Evolutionary conservation across 2,329 filamentous ascomycete species (phyloP).

Genomic region (Elsinoe arachidis): DNA sequence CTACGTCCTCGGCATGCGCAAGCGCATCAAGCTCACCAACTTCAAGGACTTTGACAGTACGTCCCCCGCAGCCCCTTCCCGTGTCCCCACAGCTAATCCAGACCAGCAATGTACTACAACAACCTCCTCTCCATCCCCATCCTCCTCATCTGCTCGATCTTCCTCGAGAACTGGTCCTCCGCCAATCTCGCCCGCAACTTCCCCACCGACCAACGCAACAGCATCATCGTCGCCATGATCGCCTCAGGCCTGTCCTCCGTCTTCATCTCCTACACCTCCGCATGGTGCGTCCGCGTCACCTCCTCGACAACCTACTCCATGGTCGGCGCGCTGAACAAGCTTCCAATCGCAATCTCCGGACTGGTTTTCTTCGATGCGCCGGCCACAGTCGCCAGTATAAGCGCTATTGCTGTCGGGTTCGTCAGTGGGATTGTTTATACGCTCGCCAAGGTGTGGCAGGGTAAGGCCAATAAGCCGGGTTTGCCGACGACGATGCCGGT

Average conservation of each 20-base stretch:
- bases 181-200: conserved; percentile 82
- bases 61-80: conserved; percentile 32
- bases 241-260: conserved; percentile 88
- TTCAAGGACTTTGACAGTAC: conserved; percentile 99
- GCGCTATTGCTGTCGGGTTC: conserved; percentile 85
- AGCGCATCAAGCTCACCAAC: conserved; percentile 98
- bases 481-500: conserved; percentile 46
- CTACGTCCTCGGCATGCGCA: conserved; percentile 88
- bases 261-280: conserved; percentile 99
- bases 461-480: conserved; percentile 51
- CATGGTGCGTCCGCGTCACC: conserved; percentile 96
- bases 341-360: conserved; percentile 86
- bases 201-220: conserved; percentile 68
- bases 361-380: conserved; percentile 93
- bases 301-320: conserved; percentile 98
- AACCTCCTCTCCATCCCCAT: conserved; percentile 94
- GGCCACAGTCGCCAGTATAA: conserved; percentile 83
- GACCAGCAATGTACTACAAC: conserved; percentile 97
- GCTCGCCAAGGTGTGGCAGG: conserved; percentile 75
- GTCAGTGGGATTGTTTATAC: conserved; percentile 87
- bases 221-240: conserved; percentile 77
- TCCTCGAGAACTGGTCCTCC: conserved; percentile 86
- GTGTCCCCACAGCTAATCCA: not conserved
- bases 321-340: conserved; percentile 96
- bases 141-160: conserved; percentile 68